Evolutionary conservation across 495 filamentous ascomycete genomes (phyloP), one percentile per base, ranked within the genome.

Genomic region (Lophiotrema nucula): DNA sequence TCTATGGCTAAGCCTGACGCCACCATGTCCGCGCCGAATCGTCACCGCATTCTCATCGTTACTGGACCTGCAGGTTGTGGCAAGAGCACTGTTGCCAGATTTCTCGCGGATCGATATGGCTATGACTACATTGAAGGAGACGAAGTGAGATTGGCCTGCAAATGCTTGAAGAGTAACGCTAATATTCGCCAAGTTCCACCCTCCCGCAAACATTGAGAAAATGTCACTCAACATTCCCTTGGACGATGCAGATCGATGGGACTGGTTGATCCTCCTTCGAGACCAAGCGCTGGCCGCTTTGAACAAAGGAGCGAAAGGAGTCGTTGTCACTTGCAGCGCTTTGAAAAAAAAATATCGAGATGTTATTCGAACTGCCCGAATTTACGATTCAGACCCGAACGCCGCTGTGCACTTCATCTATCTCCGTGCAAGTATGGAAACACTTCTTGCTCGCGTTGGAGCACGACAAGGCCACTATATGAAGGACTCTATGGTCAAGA

Each of bases 281-380:
- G 83, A 95, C 64, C 84, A 89, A 54, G 88, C 91, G 27, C 81
- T 90, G 60, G 69, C 67, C 27, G 79, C 82, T 28, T 74, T 77
- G 26, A 73, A 62, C 54, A 67, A 73, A 33, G 78, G 79, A 1
- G 78, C 83, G 0, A 74, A 82, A 28, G 95, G 92, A 47, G 95
- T 96, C 23, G 88, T 99, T 19, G 79, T 99, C 51, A 96, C 95
- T 45, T 99, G 95, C 79, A 95, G 89, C 13, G 93, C 92, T 3
- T 80, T 99, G 47, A 97, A 97, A 77, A 88, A 88, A 68, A 95
- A 92, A 75, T 99, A 99, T 78, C 88, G 95, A 60, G 92, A 99
- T 70, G 92, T 97, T 41, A 91, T 99, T 72, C 86, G 95, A 47
- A 83, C 93, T 8, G 93, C 92, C 1, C 81, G 87, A 15, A 91